phyloP scores from a whole-genome alignment of 768 basidiomycete genomes.

The Hericium rajendrae region DNA sequence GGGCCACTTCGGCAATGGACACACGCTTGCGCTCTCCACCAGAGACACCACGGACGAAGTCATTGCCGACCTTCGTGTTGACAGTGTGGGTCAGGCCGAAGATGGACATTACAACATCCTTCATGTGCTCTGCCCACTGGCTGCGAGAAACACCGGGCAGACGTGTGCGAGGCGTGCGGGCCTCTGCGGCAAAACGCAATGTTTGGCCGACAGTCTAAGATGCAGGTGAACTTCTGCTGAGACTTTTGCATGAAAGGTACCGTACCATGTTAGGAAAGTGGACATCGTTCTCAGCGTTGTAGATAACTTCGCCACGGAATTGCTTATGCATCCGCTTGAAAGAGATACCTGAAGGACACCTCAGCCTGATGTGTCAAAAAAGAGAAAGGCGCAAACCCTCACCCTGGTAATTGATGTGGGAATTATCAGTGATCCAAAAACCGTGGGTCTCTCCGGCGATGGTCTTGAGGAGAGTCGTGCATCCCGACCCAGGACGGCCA shows the following conservation, averaged over 20 bases:
- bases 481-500: conserved; percentile 79
- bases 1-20: conserved; percentile 61
- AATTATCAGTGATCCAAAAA: neutral
- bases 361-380: neutral
- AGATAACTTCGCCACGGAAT: conserved; percentile 51
- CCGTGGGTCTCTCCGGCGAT: conserved; percentile 32
- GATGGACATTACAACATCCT: neutral
- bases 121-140: neutral
- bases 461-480: conserved; percentile 73
- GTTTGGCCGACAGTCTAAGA: conserved; percentile 58
- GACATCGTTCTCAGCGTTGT: conserved; percentile 77
- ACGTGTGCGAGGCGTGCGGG: conserved; percentile 54
- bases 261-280: conserved; percentile 65
- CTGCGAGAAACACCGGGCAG: conserved; percentile 26
- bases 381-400: neutral
- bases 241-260: neutral
- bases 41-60: conserved; percentile 60
- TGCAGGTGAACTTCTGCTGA: conserved; percentile 36
- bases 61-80: conserved; percentile 71
- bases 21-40: conserved; percentile 76
- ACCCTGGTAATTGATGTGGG: neutral
- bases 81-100: conserved; percentile 14
- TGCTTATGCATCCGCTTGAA: neutral
- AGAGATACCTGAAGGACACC: neutral
- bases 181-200: conserved; percentile 56